Conservation (phyloP, 371 early-diverging fungal genomes). For the Mucor circinelloides region DNA sequence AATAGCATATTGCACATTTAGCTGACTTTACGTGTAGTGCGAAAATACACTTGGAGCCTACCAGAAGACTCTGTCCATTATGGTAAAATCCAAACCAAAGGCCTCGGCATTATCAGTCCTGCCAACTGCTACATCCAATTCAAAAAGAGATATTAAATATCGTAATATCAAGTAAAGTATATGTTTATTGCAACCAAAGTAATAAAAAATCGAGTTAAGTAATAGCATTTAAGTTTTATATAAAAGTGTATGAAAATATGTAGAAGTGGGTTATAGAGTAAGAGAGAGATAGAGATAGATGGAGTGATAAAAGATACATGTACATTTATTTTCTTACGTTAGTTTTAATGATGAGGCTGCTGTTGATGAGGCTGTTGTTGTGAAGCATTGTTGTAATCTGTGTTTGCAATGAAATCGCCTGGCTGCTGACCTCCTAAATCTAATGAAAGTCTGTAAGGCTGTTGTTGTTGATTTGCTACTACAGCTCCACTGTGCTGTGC, state of each 20-base stretch:
- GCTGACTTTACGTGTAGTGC: not conserved
- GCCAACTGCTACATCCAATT: not conserved
- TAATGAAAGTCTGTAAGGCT: slow-evolving; percentile 7
- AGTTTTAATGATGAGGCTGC: not conserved
- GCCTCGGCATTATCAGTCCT: not conserved
- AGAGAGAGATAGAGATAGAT: not conserved
- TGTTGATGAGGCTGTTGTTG: not conserved
- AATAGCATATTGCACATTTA: not conserved
- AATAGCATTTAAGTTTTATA: not conserved
- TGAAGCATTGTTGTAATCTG: not conserved
- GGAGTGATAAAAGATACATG: not conserved
- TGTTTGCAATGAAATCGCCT: not conserved
- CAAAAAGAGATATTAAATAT: slow-evolving; percentile 20
- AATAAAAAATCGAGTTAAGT: not conserved
- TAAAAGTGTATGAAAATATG: not conserved
- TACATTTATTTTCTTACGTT: not conserved
- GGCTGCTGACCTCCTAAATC: slow-evolving; percentile 4
- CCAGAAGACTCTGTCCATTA: slow-evolving; percentile 1
- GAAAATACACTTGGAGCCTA: not conserved
- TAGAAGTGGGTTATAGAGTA: not conserved
- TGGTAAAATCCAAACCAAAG: not conserved
- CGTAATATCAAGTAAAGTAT: not conserved
- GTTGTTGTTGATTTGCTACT: not conserved
- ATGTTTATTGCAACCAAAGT: not conserved
- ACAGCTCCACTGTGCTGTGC: not conserved